phyloP scores from a whole-genome alignment of 345 rosid genomes.

The Pistacia vera region DNA sequence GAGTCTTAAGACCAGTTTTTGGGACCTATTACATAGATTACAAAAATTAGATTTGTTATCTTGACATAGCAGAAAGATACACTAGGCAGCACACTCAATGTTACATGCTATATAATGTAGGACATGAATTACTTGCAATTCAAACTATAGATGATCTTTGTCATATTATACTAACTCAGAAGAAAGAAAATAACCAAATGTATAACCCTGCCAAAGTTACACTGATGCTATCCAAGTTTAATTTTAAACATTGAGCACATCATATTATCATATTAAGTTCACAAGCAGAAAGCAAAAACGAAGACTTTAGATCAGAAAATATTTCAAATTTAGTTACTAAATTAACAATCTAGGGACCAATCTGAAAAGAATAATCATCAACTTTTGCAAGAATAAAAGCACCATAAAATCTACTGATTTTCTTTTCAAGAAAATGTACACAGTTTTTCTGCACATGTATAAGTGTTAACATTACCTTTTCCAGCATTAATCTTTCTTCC shows the following conservation, averaged over 20 bases:
- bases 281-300: not conserved
- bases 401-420: not conserved
- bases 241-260: not conserved
- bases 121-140: not conserved
- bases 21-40: conserved; percentile 64
- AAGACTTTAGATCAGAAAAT: not conserved
- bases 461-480: conserved; percentile 54
- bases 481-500: conserved; percentile 87
- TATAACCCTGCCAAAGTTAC: not conserved
- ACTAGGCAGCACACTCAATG: conserved; percentile 1
- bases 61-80: conserved; percentile 4
- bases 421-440: no score
- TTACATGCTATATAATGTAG: not conserved
- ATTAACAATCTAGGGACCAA: not conserved
- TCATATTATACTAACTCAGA: not conserved
- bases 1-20: conserved; percentile 78
- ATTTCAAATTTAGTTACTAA: not conserved
- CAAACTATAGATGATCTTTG: conserved; percentile 4
- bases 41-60: conserved; percentile 22
- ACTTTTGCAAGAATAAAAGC: not conserved
- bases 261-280: conserved; percentile 3
- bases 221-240: not conserved
- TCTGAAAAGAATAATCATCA: not conserved
- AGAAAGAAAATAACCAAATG: not conserved
- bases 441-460: not conserved